phyloP scores from a whole-genome alignment of 2,329 filamentous ascomycete genomes.

The Coniochaeta prunicola region DNA sequence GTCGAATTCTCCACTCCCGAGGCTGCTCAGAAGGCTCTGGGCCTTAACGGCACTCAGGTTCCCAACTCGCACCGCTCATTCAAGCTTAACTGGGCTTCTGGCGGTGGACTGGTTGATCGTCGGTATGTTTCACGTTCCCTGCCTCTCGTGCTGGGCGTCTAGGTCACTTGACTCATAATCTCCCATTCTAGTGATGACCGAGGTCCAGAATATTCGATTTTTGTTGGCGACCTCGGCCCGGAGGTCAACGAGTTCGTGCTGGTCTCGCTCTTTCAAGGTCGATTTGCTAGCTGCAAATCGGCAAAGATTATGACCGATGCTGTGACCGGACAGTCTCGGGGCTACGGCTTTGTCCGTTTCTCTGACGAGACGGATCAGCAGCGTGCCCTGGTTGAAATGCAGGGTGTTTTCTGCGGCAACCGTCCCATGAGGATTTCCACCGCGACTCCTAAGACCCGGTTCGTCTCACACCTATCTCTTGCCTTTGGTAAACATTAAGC shows the following conservation, averaged over 20 bases:
- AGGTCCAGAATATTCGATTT: conserved; percentile 93
- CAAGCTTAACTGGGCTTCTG: conserved; percentile 99
- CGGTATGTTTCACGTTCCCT: conserved; percentile 46
- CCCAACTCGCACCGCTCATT: conserved; percentile 92
- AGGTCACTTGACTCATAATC: conserved; percentile 6
- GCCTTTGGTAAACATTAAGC: not conserved
- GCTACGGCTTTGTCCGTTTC: conserved; percentile 97
- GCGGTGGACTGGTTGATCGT: conserved; percentile 89
- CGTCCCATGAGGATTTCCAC: conserved; percentile 98
- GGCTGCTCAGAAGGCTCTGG: conserved; percentile 85
- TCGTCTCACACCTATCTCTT: conserved; percentile 1
- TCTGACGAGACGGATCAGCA: conserved; percentile 94
- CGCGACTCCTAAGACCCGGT: conserved; percentile 89
- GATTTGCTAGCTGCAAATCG: conserved; percentile 96
- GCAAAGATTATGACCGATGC: conserved; percentile 99
- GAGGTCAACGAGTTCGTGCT: conserved; percentile 99
- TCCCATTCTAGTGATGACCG: conserved; percentile 69
- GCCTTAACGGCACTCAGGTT: conserved; percentile 79
- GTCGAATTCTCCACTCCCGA: conserved; percentile 83
- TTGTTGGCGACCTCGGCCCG: conserved; percentile 93
- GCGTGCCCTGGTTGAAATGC: conserved; percentile 93
- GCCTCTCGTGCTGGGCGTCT: conserved; percentile 3
- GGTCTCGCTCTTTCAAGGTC: conserved; percentile 92
- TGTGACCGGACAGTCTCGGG: conserved; percentile 93
- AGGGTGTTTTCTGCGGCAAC: conserved; percentile 98